Conservation (phyloP, 2,329 filamentous ascomycete species). For the Lachnellula hyalina region DNA sequence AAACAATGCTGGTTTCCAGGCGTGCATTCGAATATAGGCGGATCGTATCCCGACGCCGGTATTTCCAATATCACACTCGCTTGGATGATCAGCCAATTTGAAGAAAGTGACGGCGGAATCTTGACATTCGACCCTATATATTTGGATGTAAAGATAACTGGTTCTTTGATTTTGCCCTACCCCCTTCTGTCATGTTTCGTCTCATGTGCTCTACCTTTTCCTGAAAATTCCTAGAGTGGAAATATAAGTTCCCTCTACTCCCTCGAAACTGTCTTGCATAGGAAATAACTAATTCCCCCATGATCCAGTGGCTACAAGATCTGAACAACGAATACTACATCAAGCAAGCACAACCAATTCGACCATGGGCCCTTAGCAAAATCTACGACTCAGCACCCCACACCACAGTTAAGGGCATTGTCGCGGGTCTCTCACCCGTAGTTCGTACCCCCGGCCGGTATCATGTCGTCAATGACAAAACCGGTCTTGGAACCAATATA, state of each 20-base stretch:
- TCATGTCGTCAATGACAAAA: slow-evolving; percentile 31
- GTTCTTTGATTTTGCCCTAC: no score
- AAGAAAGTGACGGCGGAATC: slow-evolving; percentile 24
- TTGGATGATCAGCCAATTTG: slow-evolving; percentile 43
- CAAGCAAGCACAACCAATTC: slow-evolving; percentile 6
- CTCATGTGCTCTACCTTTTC: no score
- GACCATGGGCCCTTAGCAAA: slow-evolving; percentile 30
- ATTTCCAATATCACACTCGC: slow-evolving; percentile 41
- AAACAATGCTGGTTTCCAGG: slow-evolving; percentile 43
- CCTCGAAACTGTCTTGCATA: no score
- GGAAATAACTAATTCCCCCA: no score
- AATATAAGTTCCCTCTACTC: no score
- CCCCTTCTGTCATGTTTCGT: no score
- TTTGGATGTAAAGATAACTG: slow-evolving; percentile 13
- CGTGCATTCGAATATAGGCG: slow-evolving; percentile 44
- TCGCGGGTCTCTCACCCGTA: slow-evolving; percentile 11
- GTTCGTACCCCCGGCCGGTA: slow-evolving; percentile 31
- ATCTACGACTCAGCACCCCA: slow-evolving; percentile 27
- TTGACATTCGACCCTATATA: slow-evolving; percentile 32
- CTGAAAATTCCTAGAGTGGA: no score
- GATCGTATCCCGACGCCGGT: slow-evolving; percentile 40
- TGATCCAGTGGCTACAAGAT: slow-evolving; percentile 15
- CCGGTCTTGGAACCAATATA: slow-evolving; percentile 30
- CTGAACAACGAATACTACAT: slow-evolving; percentile 17
- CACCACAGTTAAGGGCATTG: slow-evolving; percentile 14